Base-by-base conservation (phyloP, 306 rosid genomes). In the Senna siamea region DNA sequence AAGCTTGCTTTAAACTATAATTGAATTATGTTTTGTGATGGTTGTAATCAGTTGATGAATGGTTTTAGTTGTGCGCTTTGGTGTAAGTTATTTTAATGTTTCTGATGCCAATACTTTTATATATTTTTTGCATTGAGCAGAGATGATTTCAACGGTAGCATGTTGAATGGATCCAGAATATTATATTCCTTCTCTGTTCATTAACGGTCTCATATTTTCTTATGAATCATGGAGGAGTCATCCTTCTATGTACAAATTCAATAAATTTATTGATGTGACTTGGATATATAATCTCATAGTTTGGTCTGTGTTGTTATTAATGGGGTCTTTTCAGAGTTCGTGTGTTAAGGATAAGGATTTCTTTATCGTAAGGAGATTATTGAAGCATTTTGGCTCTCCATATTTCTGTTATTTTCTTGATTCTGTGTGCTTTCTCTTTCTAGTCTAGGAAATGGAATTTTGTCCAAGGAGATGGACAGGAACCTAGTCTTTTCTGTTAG, bases 1-100 rank as follows among this genome's bases (percentile, higher is more conserved):
- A 18, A 13, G 46, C 30, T 48, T 37, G 48, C 41, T 78, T 58
- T 55, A 44, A 19, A 73, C 32, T 53, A 8, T 34, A 70, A 34
- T 40, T 57, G 28, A 59, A 18, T 53, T 19, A 12, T 60, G 32
- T 32, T 77, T 54, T 47, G 35, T 43, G 40, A 32, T 51, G 65
- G 43, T 74, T 38, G 19, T 20, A 78, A 10, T 34, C 44, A 57
- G 44, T 66, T 46, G 40, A 18, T 57, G 43, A 44, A 59, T 44
- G 59, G 40, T 17, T 22, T 40, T 1, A 51, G 35, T 9, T 47
- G 19, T 62, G 68, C 37, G 66, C 18, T 59, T 46, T 43, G 73
- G 37, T 60, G 34, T 66, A 2, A 11, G 60, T 43, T 18, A 43
- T 9, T 62, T 55, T 20, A n/a, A n/a, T 13, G 50, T 32, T 47